Evolutionary conservation across 768 basidiomycete species (phyloP), one percentile per base, ranked within the genome.

Genomic region (Cubamyces lactineus): DNA sequence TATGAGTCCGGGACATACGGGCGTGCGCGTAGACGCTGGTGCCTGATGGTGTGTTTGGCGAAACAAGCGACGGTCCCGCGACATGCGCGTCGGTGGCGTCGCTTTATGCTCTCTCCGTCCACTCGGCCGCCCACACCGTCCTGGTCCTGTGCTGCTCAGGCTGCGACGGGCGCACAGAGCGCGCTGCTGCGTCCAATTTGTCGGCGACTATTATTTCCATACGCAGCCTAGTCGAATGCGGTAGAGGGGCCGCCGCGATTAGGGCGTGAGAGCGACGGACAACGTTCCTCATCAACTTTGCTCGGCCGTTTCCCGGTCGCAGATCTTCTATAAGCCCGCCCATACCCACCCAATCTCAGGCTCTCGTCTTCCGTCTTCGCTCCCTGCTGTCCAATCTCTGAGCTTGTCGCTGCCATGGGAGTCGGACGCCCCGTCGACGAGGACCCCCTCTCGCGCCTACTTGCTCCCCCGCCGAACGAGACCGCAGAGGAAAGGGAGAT

Each of bases 381-480:
- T 17, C n/a, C 50, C 57, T 50, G 34, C 46, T 26, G 38, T 38
- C 48, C 24, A 49, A 57, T 41, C 17, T 26, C 41, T 48, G 47
- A 50, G 39, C 54, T 56, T 56, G 17, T 28, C 50, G 17, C 15
- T 55, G 46, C 57, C 23, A 66, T 66, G 65, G 65, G 65, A 21
- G 74, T 76, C 72, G 73, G 70, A 7, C 76, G 76, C 62, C 17
- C 76, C 63, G 66, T 72, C 57, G 75, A 76, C 59, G 76, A 80
- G 28, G 89, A 91, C 75, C 89, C 89, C 0, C 77, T 92, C 40
- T 77, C 82, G 13, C 73, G 79, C 24, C 80, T 86, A 66, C 80
- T 83, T 17, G 73, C 78, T 0, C 87, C 89, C 0, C 89, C 89
- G 0, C 73, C 78, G 0, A 72, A 84, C 61, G 89, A 92, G 74